These are phyloP conservation scores for Grigorovia transvaalensis DNA, from an alignment of 805 yeast genomes.

Conservation along the genomic window DNA sequence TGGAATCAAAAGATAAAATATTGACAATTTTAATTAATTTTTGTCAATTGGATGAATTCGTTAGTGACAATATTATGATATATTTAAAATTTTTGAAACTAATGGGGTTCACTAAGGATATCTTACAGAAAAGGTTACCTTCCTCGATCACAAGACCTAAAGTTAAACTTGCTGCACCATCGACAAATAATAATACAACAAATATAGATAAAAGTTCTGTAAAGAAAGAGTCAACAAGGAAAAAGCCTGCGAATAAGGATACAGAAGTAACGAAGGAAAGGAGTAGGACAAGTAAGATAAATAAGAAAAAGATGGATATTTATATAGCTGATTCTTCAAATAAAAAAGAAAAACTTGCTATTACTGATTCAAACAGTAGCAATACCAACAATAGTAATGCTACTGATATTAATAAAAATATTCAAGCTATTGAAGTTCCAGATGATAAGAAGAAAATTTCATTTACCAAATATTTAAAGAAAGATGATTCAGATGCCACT, in stretches of 20 bases:
- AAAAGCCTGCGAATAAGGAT: not conserved
- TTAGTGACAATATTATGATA: slow-evolving; percentile 16
- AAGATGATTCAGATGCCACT: slow-evolving; percentile 12
- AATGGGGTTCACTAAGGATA: slow-evolving; percentile 13
- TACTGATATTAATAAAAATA: not conserved
- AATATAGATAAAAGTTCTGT: not conserved
- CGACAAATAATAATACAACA: not conserved
- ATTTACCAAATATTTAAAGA: slow-evolving; percentile 25
- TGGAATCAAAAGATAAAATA: slow-evolving; percentile 3
- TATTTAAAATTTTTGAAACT: slow-evolving; percentile 15
- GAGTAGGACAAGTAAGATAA: not conserved
- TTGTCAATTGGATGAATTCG: slow-evolving; percentile 18
- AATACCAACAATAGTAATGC: not conserved
- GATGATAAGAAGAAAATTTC: slow-evolving; percentile 25
- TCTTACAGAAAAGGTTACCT: slow-evolving; percentile 5
- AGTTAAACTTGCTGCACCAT: slow-evolving; percentile 1
- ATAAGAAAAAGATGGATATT: slow-evolving; percentile 1
- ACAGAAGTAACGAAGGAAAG: not conserved
- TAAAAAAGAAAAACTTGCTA: not conserved
- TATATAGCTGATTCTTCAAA: slow-evolving; percentile 7
- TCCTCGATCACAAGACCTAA: slow-evolving; percentile 1
- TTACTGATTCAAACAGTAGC: too few species aligned
- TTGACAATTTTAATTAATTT: slow-evolving; percentile 15
- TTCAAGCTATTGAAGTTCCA: not conserved
- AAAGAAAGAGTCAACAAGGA: not conserved